Conservation (phyloP, 176 grass and related monocot species). For the Bothriochloa decipiens region DNA sequence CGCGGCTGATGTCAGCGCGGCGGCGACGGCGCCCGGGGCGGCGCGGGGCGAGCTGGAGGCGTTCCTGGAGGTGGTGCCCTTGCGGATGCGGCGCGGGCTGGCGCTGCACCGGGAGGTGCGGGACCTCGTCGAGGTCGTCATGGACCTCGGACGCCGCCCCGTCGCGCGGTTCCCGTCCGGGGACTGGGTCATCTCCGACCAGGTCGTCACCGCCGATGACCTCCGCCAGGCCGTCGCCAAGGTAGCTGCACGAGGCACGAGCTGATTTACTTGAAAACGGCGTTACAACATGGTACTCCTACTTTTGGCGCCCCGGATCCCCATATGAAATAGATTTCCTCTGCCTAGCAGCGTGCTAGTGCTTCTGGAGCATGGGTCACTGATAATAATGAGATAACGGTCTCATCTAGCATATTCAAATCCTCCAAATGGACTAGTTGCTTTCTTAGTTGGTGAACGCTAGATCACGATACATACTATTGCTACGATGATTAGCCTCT, state of each 20-base stretch:
- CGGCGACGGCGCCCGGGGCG: neutral
- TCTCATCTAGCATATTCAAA: no score
- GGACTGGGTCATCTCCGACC: conserved; percentile 83
- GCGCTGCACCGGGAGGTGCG: conserved; percentile 66
- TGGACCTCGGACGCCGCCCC: conserved; percentile 89
- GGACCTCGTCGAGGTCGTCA: conserved; percentile 90
- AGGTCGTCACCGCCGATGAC: conserved; percentile 70
- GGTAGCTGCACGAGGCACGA: conserved; percentile 42
- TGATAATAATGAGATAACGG: neutral
- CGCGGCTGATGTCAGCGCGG: neutral
- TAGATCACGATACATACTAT: neutral
- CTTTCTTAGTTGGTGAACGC: neutral
- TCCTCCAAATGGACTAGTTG: neutral
- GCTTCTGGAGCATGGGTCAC: neutral
- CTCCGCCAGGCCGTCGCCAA: conserved; percentile 84
- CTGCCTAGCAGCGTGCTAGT: no score
- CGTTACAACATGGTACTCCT: neutral
- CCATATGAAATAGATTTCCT: neutral
- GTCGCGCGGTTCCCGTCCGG: conserved; percentile 87
- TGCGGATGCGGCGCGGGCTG: conserved; percentile 77
- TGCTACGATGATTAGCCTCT: neutral
- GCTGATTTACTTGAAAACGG: neutral
- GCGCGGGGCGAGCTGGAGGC: conserved; percentile 61
- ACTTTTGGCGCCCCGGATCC: neutral
- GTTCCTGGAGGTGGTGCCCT: conserved; percentile 83